A percentile compares a stretch with the other conserved stretches of the same genome.
Evolutionary conservation across 2,329 filamentous ascomycete species (phyloP).

Genomic region (Aspergillus versicolor): DNA sequence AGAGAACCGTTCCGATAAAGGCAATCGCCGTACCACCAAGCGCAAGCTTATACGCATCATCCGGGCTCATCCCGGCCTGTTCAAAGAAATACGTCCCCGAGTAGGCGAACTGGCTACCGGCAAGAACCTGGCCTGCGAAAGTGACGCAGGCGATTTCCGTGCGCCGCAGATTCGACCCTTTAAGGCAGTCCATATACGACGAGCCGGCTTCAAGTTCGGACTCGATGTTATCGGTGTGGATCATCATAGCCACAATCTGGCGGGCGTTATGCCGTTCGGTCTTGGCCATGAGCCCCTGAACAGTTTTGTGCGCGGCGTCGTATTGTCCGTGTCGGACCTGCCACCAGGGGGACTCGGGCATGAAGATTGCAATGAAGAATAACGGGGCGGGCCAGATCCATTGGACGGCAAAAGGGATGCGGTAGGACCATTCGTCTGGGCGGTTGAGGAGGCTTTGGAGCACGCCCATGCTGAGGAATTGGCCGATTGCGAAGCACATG

Average conservation of each 20-base stretch:
- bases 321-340: slow-evolving; percentile 44
- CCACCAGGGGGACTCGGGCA: slow-evolving; percentile 55
- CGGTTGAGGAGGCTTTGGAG: slow-evolving; percentile 41
- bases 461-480: slow-evolving; percentile 52
- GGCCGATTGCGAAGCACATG: slow-evolving; percentile 59
- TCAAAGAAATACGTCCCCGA: slow-evolving; percentile 37
- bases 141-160: slow-evolving; percentile 42
- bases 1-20: slow-evolving; percentile 43
- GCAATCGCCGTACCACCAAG: slow-evolving; percentile 38
- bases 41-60: slow-evolving; percentile 44
- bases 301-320: slow-evolving; percentile 42
- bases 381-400: slow-evolving; percentile 54
- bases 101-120: slow-evolving; percentile 30
- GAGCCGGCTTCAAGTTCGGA: slow-evolving; percentile 16
- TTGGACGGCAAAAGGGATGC: slow-evolving; percentile 53
- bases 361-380: slow-evolving; percentile 43
- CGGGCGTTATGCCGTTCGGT: slow-evolving; percentile 38
- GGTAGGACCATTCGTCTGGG: slow-evolving; percentile 49
- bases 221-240: slow-evolving; percentile 53
- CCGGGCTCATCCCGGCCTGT: slow-evolving; percentile 49
- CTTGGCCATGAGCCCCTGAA: slow-evolving; percentile 38
- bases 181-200: slow-evolving; percentile 32
- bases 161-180: slow-evolving; percentile 34
- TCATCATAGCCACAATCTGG: slow-evolving; percentile 55
- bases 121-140: slow-evolving; percentile 35